Base-by-base conservation (phyloP, 1,139 yeast genomes). In the Eremothecium coryli region DNA sequence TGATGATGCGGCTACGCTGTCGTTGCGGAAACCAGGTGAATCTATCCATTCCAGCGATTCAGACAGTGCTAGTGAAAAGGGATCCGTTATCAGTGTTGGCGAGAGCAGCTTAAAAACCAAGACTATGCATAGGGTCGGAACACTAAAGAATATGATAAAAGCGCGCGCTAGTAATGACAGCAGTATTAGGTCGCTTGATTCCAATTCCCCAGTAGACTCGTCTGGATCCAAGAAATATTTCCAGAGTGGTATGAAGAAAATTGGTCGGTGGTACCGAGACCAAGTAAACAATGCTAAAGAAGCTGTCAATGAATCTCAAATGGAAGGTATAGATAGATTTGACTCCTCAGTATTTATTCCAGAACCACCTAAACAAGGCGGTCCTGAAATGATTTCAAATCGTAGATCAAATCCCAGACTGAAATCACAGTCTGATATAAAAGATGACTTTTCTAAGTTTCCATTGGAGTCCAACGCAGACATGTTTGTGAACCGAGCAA, bases 211-310 rank as follows among this genome's bases (percentile, higher is more conserved):
- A 16, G 54, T 47, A 7, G 55, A 57, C 32, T 49, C 58, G 8
- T 26, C 45, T 4, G 52, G 54, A 6, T 49, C 62, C 2, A 50
- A 56, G 36, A 62, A 58, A 31, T 56, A 57, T n/a, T 52, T 67
- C 8, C 49, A 68, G 3, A 59, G 56, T 32, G 71, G 81, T 0
- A 56, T 77, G 32, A 71, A 67, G 40, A 77, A 73, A 46, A 58
- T 80, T n/a, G 82, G 82, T 2, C 76, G 71, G 42, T 77, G 88
- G 85, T 79, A 79, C 46, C 72, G 68, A 37, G 76, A 71, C 35
- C 69, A 64, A n/a, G 64, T 54, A 0, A 40, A 38, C 11, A 36
- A 29, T 4, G 42, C 36, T 23, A 43, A 37, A 13, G 42, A 39
- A 26, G 33, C 33, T 2, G 35, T 37, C 7, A 24, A 29, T 14